phyloP scores from a whole-genome alignment of 2,329 filamentous ascomycete species.

The Beauveria sp. region DNA sequence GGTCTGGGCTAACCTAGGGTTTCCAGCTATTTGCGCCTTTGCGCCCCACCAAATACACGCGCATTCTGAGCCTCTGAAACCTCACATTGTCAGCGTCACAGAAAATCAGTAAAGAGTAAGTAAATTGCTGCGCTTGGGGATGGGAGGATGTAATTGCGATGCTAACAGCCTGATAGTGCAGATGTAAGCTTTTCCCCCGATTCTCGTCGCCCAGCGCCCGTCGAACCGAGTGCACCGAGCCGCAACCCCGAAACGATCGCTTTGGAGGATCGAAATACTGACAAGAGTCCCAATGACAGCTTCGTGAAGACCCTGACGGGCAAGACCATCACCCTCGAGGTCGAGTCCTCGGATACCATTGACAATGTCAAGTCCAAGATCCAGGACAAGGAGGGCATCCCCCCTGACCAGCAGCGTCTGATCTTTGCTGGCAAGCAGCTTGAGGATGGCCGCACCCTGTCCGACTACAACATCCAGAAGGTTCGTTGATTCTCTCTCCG shows the following conservation, averaged over 20 bases:
- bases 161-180: conserved; percentile 64
- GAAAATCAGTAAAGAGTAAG: conserved; percentile 54
- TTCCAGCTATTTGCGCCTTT: conserved; percentile 24
- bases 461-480: conserved; percentile 99
- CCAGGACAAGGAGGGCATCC: conserved; percentile 99
- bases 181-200: conserved; percentile 59
- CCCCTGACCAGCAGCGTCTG: conserved; percentile 95
- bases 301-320: conserved; percentile 99
- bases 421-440: conserved; percentile 99
- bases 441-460: conserved; percentile 93
- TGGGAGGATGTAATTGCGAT: conserved; percentile 14
- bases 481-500: conserved; percentile 40
- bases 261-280: background rate
- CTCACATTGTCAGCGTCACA: conserved; percentile 39
- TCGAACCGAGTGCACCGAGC: background rate
- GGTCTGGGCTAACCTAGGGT: conserved; percentile 28
- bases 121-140: conserved; percentile 19
- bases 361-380: conserved; percentile 99
- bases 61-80: conserved; percentile 29
- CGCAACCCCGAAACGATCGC: background rate
- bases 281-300: conserved; percentile 41
- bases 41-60: conserved; percentile 38
- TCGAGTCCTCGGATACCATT: conserved; percentile 98
- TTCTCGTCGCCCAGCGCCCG: conserved; percentile 15
- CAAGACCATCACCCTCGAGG: conserved; percentile 85